Base-by-base conservation (phyloP, 1,139 yeast species). In the Kodamaea suecica region DNA sequence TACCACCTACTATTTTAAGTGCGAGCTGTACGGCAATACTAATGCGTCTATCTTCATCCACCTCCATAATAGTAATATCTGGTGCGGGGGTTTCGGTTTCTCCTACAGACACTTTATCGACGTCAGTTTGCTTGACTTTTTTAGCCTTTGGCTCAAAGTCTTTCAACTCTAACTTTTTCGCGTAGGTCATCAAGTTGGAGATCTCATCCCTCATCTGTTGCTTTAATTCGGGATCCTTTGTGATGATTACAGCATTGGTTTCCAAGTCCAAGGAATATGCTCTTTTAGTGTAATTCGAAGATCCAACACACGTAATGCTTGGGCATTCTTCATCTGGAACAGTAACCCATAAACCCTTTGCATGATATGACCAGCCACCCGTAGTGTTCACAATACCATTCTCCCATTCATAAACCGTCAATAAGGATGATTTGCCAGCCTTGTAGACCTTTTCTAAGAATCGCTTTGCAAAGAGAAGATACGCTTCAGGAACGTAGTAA, bases 331-430 rank as follows among this genome's bases (percentile, higher is more conserved):
- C 81, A 5, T 64, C 69, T 0, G 88, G 84, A 5, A 74, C 73
- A 5, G 79, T 71, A 1, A 86, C 63, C 98, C 98, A 92, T 11
- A 88, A 66, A 1, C 99, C 99, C 55, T 92, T 92, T n/a, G 98
- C 98, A 54, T 92, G 99, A 57, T 92, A 92, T 0, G 97, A 86
- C 98, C 98, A 92, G 1, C 98, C 97, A 23, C 69, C 76, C 0
- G 80, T 75, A 9, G 85, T 76, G 50, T 87, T 87, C 6, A 88
- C 95, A 1, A 78, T 63, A 2, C 98, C 98, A 34, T 76, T 77
- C 52, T 77, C 76, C 98, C 98, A 94, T 58, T 92, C 97, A 38
- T 67, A 72, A 26, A 92, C 64, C 11, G 66, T 61, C 23, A 90
- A 77, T 14, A 67, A 52, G 5, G 68, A 50, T 11, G 66, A 60